Base-by-base conservation (phyloP, 2,329 filamentous ascomycete species). In the Colletotrichum tabaci region DNA sequence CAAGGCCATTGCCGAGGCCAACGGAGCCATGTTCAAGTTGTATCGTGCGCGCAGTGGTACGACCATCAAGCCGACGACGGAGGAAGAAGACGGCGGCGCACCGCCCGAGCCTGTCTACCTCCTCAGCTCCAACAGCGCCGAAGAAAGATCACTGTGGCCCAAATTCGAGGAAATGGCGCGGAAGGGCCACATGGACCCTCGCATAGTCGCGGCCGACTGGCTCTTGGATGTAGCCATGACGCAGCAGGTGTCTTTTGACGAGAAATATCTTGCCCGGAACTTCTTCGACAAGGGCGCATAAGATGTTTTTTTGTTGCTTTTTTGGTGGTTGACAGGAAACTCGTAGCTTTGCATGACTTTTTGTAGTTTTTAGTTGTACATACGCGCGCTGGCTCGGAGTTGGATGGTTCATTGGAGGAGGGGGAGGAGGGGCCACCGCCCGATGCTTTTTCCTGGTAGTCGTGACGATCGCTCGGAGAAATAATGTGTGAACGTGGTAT, bases 191-290 rank as follows among this genome's bases (percentile, higher is more conserved):
- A 95, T 96, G 88, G 88, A 91, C 75, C 92, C 95, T 3, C 87
- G 93, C 64, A 91, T 99, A 50, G 94, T 98, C 30, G 89, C 89
- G 57, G 89, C 93, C 3, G 95, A 99, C 79, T 99, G 96, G 96
- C 81, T 99, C 76, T 84, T 99, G 68, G 92, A 95, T 77, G 91
- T 95, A 71, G 94, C 94, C 5, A 96, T 99, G 93, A 91, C 90
- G 77, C 96, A 99, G 82, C 87, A 94, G 81, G 84, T 96, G 74
- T 85, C 86, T n/a, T 92, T 90, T 81, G 86, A 91, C 67, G 84
- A 91, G 50, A 88, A 86, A 75, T 94, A 94, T 78, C 79, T 91
- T 61, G 83, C 84, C 40, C 80, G 81, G 58, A 85, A 84, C 67
- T 86, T 83, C 76, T 84, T 84, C 74, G 75, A 77, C 67, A 52